Evolutionary conservation across 129 eudicot genomes (phyloP), one percentile per base, ranked within the genome.

Genomic region (Pulicaria dysenterica): DNA sequence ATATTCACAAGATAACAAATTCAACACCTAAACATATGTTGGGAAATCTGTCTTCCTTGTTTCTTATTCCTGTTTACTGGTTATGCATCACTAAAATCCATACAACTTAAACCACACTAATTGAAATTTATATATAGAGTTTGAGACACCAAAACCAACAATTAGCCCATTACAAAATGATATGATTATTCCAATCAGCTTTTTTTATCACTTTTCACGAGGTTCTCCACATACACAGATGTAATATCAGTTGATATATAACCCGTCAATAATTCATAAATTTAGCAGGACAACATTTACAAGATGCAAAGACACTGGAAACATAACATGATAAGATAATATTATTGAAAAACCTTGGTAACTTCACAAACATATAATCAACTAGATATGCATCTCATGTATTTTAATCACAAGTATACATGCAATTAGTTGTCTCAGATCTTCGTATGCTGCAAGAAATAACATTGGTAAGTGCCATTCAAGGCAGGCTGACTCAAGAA

Each of bases 361-460:
- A 58, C 46, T 58, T 58, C 58, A 34, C 57, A 58, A 58, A 60
- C 61, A 73, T 47, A 38, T 48, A 48, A 48, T 7, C 14, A 41
- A 8, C 5, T 40, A 38, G 40, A 74, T 63, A 41, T 63, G n/a
- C 24, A 39, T 53, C 24, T 47, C 15, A 17, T 15, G 36, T 39
- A 60, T 40, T 11, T n/a, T 49, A 40, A 64, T 74, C 39, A 7
- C 61, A 17, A 61, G 64, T 48, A 46, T 40, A 47, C 51, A 73
- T 49, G 17, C 49, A 51, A 73, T 42, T 73, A 62, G 63, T 50
- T 49, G 78, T 62, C 61, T 50, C 55, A 6, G 9, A 40, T 42
- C 15, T 24, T 50, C 54, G 13, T 62, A 62, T 16, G 31, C n/a
- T n/a, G n/a, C n/a, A n/a, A n/a, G n/a, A n/a, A n/a, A n/a, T n/a